phyloP scores from a whole-genome alignment of 169 alveolate species.

The Plasmodium chabaudi region DNA sequence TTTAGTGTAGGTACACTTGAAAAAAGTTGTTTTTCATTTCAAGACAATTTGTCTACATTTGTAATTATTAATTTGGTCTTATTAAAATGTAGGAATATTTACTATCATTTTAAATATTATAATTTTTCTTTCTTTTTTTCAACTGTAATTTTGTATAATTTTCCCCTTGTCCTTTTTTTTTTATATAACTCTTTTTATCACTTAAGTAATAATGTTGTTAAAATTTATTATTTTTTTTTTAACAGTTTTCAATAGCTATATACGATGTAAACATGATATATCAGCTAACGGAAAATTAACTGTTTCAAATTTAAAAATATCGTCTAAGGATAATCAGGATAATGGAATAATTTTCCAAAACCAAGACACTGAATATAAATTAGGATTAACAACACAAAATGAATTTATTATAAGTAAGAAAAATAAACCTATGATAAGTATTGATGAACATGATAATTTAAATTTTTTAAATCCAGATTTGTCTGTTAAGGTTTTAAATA shows the following conservation, averaged over 20 bases:
- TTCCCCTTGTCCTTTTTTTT: too few species aligned
- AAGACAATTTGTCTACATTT: too few species aligned
- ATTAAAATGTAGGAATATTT: too few species aligned
- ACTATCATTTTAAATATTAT: too few species aligned
- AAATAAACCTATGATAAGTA: constrained; percentile 66
- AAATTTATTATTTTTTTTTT: too few species aligned
- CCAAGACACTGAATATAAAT: constrained; percentile 37
- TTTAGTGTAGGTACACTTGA: too few species aligned
- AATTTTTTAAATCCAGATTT: constrained; percentile 46
- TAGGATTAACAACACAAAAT: constrained; percentile 38
- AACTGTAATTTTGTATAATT: too few species aligned
- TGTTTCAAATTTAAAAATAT: constrained; percentile 50
- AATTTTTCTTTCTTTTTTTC: too few species aligned
- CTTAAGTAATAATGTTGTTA: too few species aligned
- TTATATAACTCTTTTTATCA: too few species aligned
- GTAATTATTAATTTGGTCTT: too few species aligned
- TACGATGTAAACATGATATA: constrained; percentile 17
- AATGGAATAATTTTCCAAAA: constrained; percentile 43
- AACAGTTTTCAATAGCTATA: neutral
- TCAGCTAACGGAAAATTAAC: constrained; percentile 43
- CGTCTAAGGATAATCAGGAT: constrained; percentile 44
- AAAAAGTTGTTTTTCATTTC: too few species aligned
- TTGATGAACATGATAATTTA: constrained; percentile 60
- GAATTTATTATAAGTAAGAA: constrained; percentile 60
- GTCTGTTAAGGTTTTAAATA: constrained; percentile 49